Base-by-base conservation (phyloP, 805 yeast genomes). In the Pichia ethanolica region DNA sequence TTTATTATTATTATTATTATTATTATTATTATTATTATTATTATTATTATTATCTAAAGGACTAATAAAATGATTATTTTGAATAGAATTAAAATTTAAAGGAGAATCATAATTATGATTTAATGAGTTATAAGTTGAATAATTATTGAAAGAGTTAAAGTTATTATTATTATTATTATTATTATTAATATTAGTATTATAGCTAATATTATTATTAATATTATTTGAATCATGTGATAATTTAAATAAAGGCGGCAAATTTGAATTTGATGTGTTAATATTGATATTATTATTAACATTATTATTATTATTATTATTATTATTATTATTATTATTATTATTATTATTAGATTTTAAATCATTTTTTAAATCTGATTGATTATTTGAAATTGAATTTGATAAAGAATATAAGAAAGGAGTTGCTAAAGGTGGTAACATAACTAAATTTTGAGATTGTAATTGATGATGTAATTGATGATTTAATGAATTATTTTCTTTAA, bases 371-470 rank as follows among this genome's bases (percentile, higher is more conserved):
- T 30, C 9, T 30, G 32, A 30, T 7, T 30, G 7, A 7, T 6
- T 7, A 30, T 6, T 30, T 30, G 32, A 30, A 30, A 9, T 30
- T 6, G 32, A 30, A 30, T 30, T 27, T 26, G 41, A 27, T 12
- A 35, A 10, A 38, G 36, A 37, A 38, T 44, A 37, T 20, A 44
- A 10, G 26, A 36, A 44, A 20, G 35, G 39, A 38, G 39, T 32
- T n/a, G 47, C 35, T 34, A 44, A 36, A 4, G 47, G 47, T 13
- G 47, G 47, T n/a, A 44, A 14, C 34, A 44, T 14, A 3, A 44
- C 26, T n/a, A 38, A 28, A 12, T 27, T 25, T 28, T 33, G 13
- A 9, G 25, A 30, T 34, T 34, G 36, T 34, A 9, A 11, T 32
- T 32, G 34, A 7, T 34, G 35, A 11, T 7, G 13, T 7, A 5